Evolutionary conservation across 129 eudicot genomes (phyloP).

Genomic region (Chrysanthemum seticuspe): DNA sequence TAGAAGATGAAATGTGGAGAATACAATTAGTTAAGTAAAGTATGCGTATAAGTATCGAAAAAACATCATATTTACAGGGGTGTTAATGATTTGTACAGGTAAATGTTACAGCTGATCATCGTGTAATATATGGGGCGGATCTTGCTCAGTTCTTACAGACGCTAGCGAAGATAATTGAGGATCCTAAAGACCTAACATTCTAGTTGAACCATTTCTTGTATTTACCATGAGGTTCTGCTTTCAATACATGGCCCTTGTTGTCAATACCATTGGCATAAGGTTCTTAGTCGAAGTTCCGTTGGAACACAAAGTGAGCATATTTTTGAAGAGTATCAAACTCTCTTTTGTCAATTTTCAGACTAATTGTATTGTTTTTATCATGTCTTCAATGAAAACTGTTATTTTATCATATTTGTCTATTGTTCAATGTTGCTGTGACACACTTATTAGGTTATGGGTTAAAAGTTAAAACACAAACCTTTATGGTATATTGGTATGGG

Average conservation of each 20-base stretch:
- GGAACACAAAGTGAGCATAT: constrained; percentile 20
- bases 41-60: background rate
- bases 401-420: background rate
- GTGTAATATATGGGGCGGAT: constrained; percentile 93
- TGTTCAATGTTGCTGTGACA: background rate
- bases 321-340: constrained; percentile 17
- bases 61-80: background rate
- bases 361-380: background rate
- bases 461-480: no score
- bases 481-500: no score
- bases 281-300: constrained; percentile 5
- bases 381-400: constrained; percentile 3
- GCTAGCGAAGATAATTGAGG: constrained; percentile 83
- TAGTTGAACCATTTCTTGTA: constrained; percentile 28
- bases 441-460: background rate
- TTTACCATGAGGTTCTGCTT: constrained; percentile 19
- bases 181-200: constrained; percentile 77
- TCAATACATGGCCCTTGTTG: constrained; percentile 9
- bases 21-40: background rate
- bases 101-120: constrained; percentile 97
- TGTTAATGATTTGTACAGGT: constrained; percentile 47
- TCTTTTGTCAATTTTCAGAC: constrained; percentile 22
- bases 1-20: background rate
- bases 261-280: background rate
- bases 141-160: constrained; percentile 94